Evolutionary conservation across 768 basidiomycete species (phyloP).

Genomic region (Grammothele lineata): DNA sequence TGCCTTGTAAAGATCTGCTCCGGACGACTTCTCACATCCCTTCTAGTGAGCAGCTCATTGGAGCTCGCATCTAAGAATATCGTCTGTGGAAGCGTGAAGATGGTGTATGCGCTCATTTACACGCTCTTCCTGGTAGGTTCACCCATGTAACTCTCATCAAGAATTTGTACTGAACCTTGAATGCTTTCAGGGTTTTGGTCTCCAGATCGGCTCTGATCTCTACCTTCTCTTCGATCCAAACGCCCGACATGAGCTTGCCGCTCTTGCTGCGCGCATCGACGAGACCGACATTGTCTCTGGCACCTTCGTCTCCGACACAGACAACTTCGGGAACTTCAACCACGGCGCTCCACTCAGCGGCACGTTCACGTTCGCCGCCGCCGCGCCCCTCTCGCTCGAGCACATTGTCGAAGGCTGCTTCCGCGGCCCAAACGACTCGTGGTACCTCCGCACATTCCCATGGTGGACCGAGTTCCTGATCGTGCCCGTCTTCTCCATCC

Average conservation of each 20-base stretch:
- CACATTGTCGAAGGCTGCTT: constrained; percentile 67
- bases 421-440: constrained; percentile 57
- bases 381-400: constrained; percentile 38
- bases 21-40: too few species aligned
- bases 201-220: constrained; percentile 81
- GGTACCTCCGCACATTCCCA: constrained; percentile 83
- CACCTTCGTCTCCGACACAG: constrained; percentile 59
- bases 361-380: constrained; percentile 64
- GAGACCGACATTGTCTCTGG: constrained; percentile 55
- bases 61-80: constrained; percentile 86
- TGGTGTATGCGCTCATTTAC: constrained; percentile 88
- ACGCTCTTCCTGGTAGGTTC: constrained; percentile 57
- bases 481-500: constrained; percentile 68
- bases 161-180: too few species aligned
- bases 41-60: constrained; percentile 69
- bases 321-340: constrained; percentile 30
- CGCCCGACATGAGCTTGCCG: constrained; percentile 48
- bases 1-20: constrained; percentile 3
- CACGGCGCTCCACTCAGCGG: constrained; percentile 45
- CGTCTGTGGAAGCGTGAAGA: constrained; percentile 78
- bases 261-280: constrained; percentile 48
- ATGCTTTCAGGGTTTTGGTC: constrained; percentile 68
- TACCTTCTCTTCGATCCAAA: constrained; percentile 66
- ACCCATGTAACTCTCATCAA: neutral
- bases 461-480: constrained; percentile 72